phyloP scores from a whole-genome alignment of 2,329 filamentous ascomycete species.

The Aspergillus candidus region DNA sequence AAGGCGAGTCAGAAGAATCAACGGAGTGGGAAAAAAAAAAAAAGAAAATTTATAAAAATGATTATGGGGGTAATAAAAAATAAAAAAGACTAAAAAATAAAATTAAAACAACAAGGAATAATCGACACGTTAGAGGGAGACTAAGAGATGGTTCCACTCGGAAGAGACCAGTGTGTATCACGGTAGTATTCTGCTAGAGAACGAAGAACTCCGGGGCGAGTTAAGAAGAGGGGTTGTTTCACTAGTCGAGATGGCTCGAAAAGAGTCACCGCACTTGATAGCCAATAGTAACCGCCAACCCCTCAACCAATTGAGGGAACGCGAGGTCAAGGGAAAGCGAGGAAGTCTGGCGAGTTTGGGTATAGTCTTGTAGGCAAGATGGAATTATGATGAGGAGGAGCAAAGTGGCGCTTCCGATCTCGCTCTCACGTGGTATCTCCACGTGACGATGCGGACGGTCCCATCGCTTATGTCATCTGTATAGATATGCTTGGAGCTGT shows the following conservation, averaged over 20 bases:
- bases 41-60: constrained; percentile 4
- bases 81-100: not conserved
- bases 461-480: too few relatives aligned
- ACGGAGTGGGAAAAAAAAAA: constrained; percentile 6
- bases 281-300: not conserved
- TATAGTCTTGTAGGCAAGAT: too few relatives aligned
- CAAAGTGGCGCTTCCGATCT: constrained; percentile 17
- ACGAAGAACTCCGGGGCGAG: too few relatives aligned
- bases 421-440: constrained; percentile 14
- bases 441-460: constrained; percentile 5
- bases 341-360: constrained; percentile 6
- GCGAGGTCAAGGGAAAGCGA: too few relatives aligned
- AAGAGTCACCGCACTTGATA: too few relatives aligned
- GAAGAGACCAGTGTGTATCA: not conserved
- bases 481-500: not conserved
- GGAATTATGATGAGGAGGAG: constrained; percentile 6
- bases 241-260: too few relatives aligned
- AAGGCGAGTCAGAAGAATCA: constrained; percentile 8
- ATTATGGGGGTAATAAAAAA: not conserved
- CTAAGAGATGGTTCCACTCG: not conserved
- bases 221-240: too few relatives aligned
- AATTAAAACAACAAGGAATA: not conserved
- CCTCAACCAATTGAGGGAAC: too few relatives aligned
- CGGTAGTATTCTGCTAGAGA: too few relatives aligned
- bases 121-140: not conserved